Evolutionary conservation across 208 protist genomes (phyloP), one percentile per base, ranked within the genome.

Genomic region (Angomonas ambiguus): DNA sequence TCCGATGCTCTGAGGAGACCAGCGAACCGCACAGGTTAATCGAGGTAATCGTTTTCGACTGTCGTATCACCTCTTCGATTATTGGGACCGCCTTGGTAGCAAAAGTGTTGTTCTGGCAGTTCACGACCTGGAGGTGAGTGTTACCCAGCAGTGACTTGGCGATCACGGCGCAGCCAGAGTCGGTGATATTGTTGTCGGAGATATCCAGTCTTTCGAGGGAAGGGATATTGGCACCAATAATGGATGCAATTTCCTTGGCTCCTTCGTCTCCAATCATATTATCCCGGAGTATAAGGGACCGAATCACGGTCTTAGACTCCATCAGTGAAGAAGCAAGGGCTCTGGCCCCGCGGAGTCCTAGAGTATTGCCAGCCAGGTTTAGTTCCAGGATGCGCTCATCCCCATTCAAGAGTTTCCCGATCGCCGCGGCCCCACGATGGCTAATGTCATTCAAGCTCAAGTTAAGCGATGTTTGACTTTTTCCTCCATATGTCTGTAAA

Each of bases 261-360:
- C 89, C 89, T 31, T 88, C 83, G 41, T 95, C 85, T 49, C 89
- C 89, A 3, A 95, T 65, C 74, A 90, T 82, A 75, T 89, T 92
- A 61, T 92, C 83, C 27, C 67, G 58, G 1, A 95, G 48, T 55
- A 89, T 81, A 24, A 95, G 68, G 0, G 30, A 69, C 20, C 89
- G 85, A 65, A 95, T 57, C 6, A 0, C 28, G 45, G 51, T 59
- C 24, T 31, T 22, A 11, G 67, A 28, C 33, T 74, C 70, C 0
- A 71, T 62, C 27, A 95, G 59, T 51, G 75, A 71, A 20, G 67
- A 65, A 22, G 78, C 63, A 18, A 95, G 65, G 33, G 75, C 79
- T 56, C 89, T 82, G 18, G 79, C 76, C 0, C 89, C 89, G n/a
- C 82, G 80, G 24, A 84, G 65, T 24, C 89, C 89, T 60, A 95